phyloP scores from a whole-genome alignment of 768 basidiomycete species.

The Lactifluus hygrophoroides region DNA sequence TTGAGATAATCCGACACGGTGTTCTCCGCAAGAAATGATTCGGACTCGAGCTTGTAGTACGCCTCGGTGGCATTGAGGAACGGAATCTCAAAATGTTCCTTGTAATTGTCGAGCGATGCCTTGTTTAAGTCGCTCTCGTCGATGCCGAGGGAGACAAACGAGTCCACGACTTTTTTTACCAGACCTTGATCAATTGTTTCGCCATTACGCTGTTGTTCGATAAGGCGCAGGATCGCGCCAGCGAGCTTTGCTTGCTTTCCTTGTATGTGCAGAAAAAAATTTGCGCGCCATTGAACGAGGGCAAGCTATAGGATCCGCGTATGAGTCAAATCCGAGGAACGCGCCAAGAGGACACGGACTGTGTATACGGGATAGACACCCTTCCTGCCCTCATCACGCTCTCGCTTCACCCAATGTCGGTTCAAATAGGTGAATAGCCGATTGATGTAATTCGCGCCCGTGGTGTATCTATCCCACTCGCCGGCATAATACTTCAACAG shows the following conservation, averaged over 20 bases:
- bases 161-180: constrained; percentile 91
- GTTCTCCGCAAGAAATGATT: constrained; percentile 81
- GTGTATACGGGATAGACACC: constrained; percentile 95
- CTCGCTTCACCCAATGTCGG: constrained; percentile 98
- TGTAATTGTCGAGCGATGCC: constrained; percentile 89
- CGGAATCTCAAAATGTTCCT: constrained; percentile 79
- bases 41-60: constrained; percentile 89
- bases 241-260: constrained; percentile 74
- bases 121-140: constrained; percentile 91
- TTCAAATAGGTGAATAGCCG: constrained; percentile 97
- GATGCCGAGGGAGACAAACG: constrained; percentile 88
- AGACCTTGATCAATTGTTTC: constrained; percentile 88
- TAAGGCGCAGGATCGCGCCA: constrained; percentile 76
- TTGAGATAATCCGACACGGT: constrained; percentile 91
- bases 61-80: constrained; percentile 85
- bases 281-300: constrained; percentile 90
- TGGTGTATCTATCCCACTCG: constrained; percentile 97
- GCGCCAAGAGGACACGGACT: constrained; percentile 40
- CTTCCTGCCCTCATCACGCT: constrained; percentile 94
- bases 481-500: constrained; percentile 83
- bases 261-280: constrained; percentile 88
- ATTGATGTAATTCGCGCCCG: constrained; percentile 94
- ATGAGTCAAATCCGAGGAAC: neutral
- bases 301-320: constrained; percentile 51
- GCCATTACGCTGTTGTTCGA: constrained; percentile 91